Percentiles rank a stretch among this genome's conserved stretches.
phyloP scores from a whole-genome alignment of 345 rosid species.

The Pistacia integerrima region DNA sequence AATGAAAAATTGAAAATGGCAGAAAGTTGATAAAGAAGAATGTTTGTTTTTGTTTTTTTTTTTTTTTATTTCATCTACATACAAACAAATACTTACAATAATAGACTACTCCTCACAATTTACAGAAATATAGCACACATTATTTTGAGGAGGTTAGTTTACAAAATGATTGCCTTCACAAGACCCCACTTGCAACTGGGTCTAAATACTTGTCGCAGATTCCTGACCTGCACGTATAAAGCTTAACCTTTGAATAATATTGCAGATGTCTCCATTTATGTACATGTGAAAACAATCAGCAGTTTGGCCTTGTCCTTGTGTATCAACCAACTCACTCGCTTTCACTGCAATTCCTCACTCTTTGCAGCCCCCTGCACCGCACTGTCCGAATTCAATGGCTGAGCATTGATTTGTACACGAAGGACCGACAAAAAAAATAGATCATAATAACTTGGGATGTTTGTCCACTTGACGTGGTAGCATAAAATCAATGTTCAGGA shows the following conservation, averaged over 20 bases:
- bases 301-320: not conserved
- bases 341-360: slow-evolving; percentile 1
- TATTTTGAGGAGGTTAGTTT: not conserved
- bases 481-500: not conserved
- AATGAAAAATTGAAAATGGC: not conserved
- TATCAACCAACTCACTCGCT: not conserved
- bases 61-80: not conserved
- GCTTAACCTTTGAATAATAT: slow-evolving; percentile 8
- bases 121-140: slow-evolving; percentile 17
- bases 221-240: not conserved
- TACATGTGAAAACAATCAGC: slow-evolving; percentile 19
- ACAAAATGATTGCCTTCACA: not conserved
- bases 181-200: slow-evolving; percentile 6
- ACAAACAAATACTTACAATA: slow-evolving; percentile 6
- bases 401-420: not conserved
- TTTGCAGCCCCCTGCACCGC: not conserved
- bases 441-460: not conserved
- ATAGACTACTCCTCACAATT: slow-evolving; percentile 10
- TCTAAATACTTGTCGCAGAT: not conserved
- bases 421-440: not conserved
- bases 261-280: slow-evolving; percentile 7
- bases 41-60: too few species aligned
- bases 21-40: not conserved
- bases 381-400: not conserved
- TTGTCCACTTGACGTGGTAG: not conserved